Conservation (phyloP, 2,329 filamentous ascomycete genomes). For the Curvularia sp. region DNA sequence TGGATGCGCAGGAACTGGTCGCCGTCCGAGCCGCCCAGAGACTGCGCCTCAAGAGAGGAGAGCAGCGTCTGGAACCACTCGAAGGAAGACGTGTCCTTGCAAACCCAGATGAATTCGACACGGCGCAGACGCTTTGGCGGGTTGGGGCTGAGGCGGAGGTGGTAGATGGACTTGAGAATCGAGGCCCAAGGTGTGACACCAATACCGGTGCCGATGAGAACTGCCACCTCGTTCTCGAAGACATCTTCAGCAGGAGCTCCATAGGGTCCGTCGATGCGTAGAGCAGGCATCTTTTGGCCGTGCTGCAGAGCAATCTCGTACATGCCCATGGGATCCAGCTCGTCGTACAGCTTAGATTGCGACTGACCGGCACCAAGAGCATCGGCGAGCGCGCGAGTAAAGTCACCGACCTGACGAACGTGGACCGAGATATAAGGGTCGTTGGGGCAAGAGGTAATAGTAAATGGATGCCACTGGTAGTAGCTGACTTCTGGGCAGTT, state of each 20-base stretch:
- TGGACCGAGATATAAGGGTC: conserved; percentile 95
- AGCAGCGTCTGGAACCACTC: conserved; percentile 98
- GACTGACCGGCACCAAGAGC: conserved; percentile 89
- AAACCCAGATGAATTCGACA: conserved; percentile 99
- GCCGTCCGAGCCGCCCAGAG: conserved; percentile 66
- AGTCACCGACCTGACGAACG: conserved; percentile 95
- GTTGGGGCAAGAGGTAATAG: conserved; percentile 96
- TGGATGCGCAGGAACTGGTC: conserved; percentile 96
- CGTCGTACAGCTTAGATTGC: conserved; percentile 88
- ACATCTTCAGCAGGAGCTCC: conserved; percentile 97
- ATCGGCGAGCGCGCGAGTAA: conserved; percentile 91
- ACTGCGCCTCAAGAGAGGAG: conserved; percentile 88
- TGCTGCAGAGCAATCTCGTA: conserved; percentile 96
- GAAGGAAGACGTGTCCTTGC: conserved; percentile 92
- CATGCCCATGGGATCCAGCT: conserved; percentile 91
- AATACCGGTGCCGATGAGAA: conserved; percentile 85
- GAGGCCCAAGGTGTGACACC: conserved; percentile 87
- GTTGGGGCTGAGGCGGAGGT: conserved; percentile 87
- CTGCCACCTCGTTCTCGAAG: conserved; percentile 89
- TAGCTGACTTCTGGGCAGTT: conserved; percentile 88
- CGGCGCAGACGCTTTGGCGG: conserved; percentile 86
- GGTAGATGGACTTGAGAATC: conserved; percentile 97
- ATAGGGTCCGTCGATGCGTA: conserved; percentile 94
- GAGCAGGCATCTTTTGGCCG: conserved; percentile 86
- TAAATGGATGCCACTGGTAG: conserved; percentile 98